Evolutionary conservation across 2,329 filamentous ascomycete genomes (phyloP).

Genomic region (Pseudocercospora pini-densiflorae): DNA sequence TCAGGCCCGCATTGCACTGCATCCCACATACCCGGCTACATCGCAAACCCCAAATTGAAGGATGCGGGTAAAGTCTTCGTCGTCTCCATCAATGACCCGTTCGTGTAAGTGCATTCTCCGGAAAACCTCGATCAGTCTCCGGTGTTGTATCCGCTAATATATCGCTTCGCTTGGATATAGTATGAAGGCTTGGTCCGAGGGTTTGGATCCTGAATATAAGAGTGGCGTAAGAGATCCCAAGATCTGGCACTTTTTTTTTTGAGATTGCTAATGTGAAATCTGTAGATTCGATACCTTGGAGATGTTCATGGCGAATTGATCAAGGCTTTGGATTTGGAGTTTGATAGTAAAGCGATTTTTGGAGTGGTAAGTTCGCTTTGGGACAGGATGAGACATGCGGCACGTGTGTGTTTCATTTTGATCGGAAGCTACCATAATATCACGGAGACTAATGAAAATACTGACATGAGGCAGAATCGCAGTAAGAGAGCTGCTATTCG

Average conservation of each 20-base stretch:
- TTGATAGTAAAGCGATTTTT: constrained; percentile 79
- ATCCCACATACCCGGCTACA: constrained; percentile 82
- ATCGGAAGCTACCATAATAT: background rate
- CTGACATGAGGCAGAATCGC: constrained; percentile 58
- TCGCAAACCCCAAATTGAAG: constrained; percentile 77
- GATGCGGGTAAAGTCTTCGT: constrained; percentile 82
- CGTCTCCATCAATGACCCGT: constrained; percentile 90
- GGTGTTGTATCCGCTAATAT: background rate
- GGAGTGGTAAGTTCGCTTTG: constrained; percentile 50
- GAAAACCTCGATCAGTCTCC: constrained; percentile 6
- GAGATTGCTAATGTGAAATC: constrained; percentile 4
- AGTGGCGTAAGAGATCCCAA: constrained; percentile 64
- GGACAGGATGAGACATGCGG: background rate
- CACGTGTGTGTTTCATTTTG: background rate
- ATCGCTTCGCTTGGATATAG: background rate
- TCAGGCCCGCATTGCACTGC: constrained; percentile 65
- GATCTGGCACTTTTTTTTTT: background rate
- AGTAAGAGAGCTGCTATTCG: constrained; percentile 88
- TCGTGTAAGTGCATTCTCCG: constrained; percentile 65
- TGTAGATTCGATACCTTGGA: constrained; percentile 83
- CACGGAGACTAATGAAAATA: background rate
- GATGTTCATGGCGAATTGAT: constrained; percentile 82
- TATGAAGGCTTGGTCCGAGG: constrained; percentile 86
- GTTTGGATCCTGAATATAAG: constrained; percentile 73
- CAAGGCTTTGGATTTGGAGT: constrained; percentile 79